Conservation (phyloP, 345 rosid genomes). For the Diplotaxis tenuifolia region DNA sequence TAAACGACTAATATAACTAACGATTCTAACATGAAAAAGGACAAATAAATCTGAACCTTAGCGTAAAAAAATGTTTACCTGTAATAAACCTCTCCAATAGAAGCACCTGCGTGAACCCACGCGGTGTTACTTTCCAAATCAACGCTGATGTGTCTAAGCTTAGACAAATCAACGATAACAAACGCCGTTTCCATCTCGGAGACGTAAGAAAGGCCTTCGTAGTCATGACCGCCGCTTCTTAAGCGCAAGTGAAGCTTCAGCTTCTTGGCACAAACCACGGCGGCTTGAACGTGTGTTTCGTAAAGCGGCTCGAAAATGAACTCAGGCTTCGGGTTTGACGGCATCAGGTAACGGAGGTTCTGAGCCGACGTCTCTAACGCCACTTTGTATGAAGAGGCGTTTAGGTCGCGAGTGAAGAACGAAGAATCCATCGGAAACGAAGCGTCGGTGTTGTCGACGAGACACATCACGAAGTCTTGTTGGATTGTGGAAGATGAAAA, state of each 20-base stretch:
- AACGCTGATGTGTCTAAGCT: slow-evolving; percentile 52
- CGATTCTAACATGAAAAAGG: no score
- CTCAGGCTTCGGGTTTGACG: slow-evolving; percentile 56
- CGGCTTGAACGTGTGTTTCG: slow-evolving; percentile 66
- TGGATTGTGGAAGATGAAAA: slow-evolving; percentile 33
- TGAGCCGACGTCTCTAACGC: slow-evolving; percentile 50
- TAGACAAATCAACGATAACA: slow-evolving; percentile 52
- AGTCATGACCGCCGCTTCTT: slow-evolving; percentile 78
- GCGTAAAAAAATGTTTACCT: slow-evolving; percentile 6
- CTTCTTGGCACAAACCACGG: slow-evolving; percentile 57
- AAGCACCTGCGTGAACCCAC: slow-evolving; percentile 77
- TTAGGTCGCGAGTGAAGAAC: slow-evolving; percentile 42
- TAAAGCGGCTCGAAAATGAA: slow-evolving; percentile 56
- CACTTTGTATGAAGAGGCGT: slow-evolving; percentile 41
- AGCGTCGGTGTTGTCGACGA: slow-evolving; percentile 39
- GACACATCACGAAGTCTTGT: slow-evolving; percentile 50
- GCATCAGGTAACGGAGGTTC: slow-evolving; percentile 51
- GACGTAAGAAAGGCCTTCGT: slow-evolving; percentile 66
- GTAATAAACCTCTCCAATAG: slow-evolving; percentile 57
- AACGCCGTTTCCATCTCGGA: slow-evolving; percentile 56
- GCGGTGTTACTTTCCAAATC: slow-evolving; percentile 50
- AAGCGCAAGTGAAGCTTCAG: slow-evolving; percentile 50
- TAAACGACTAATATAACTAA: no score
- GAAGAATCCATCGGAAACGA: slow-evolving; percentile 34
- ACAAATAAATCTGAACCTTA: no score